Evolutionary conservation across 371 early-diverging fungal species (phyloP).

Genomic region (Mucor saturninus): DNA sequence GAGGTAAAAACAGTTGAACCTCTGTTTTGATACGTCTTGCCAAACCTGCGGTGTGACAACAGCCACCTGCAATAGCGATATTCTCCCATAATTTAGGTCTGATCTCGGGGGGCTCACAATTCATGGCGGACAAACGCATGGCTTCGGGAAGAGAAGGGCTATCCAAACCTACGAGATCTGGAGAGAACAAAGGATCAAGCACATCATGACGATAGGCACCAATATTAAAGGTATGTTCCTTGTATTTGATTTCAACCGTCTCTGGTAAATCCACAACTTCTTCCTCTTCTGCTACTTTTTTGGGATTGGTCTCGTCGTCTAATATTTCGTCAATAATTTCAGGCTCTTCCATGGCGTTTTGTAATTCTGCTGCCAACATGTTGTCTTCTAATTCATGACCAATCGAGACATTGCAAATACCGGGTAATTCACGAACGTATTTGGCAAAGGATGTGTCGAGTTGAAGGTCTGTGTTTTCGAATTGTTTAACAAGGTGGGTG

Average conservation of each 20-base stretch:
- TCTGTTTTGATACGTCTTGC: constrained; percentile 66
- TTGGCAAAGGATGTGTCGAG: constrained; percentile 62
- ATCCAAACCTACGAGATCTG: constrained; percentile 51
- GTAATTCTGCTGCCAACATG: constrained; percentile 24
- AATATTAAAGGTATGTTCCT: constrained; percentile 55
- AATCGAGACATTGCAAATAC: constrained; percentile 58
- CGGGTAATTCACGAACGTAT: constrained; percentile 61
- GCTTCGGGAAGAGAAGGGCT: constrained; percentile 63
- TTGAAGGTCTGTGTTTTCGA: constrained; percentile 32
- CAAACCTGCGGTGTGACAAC: constrained; percentile 33
- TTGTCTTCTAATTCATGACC: constrained; percentile 50
- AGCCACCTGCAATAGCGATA: constrained; percentile 77
- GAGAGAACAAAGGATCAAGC: constrained; percentile 70
- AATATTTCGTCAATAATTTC: constrained; percentile 44
- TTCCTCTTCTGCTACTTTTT: constrained; percentile 18
- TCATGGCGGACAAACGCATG: constrained; percentile 65
- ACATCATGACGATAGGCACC: constrained; percentile 65
- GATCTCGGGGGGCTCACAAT: constrained; percentile 77
- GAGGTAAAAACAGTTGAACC: constrained; percentile 56
- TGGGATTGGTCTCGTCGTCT: constrained; percentile 25
- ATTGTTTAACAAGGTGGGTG: constrained; percentile 53
- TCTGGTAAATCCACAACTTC: constrained; percentile 21
- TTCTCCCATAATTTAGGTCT: constrained; percentile 83
- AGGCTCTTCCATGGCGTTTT: constrained; percentile 32
- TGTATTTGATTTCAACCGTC: constrained; percentile 20